These are phyloP conservation scores for Aspergillus aculeatus DNA, from an alignment of 2,329 filamentous ascomycete species.

Conservation along the genomic window DNA sequence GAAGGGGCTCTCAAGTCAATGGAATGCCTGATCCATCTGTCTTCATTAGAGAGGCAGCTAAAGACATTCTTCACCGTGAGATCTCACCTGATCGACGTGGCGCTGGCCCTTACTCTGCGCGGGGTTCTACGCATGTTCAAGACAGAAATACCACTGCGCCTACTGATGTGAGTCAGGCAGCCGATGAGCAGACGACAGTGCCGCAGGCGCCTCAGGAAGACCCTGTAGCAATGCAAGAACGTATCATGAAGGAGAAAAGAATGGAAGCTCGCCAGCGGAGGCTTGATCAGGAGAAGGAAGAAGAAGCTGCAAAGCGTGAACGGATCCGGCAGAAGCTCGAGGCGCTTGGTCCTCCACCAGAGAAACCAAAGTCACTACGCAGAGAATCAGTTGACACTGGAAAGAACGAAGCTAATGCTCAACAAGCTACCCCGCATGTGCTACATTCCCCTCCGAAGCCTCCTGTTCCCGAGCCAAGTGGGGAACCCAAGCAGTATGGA, in stretches of 20 bases:
- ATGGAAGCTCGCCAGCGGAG: slow-evolving; percentile 55
- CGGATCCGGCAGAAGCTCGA: slow-evolving; percentile 58
- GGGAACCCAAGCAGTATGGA: slow-evolving; percentile 59
- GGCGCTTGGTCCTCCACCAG: slow-evolving; percentile 49
- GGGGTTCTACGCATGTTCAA: slow-evolving; percentile 27
- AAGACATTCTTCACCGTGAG: slow-evolving; percentile 23
- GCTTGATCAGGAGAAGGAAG: slow-evolving; percentile 55
- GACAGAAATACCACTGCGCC: slow-evolving; percentile 25
- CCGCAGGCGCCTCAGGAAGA: slow-evolving; percentile 35
- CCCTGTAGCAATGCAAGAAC: slow-evolving; percentile 55
- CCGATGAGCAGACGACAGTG: slow-evolving; percentile 19
- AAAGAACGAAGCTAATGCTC: slow-evolving; percentile 23
- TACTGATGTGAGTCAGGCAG: slow-evolving; percentile 15
- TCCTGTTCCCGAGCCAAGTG: slow-evolving; percentile 56
- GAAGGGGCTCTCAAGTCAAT: slow-evolving; percentile 41
- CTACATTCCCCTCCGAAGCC: slow-evolving; percentile 58
- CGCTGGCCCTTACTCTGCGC: slow-evolving; percentile 31
- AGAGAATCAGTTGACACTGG: slow-evolving; percentile 29
- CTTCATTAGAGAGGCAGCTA: slow-evolving; percentile 27
- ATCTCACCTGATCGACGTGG: slow-evolving; percentile 28
- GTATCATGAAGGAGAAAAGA: slow-evolving; percentile 61
- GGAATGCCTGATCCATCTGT: slow-evolving; percentile 35
- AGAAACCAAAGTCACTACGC: slow-evolving; percentile 32
- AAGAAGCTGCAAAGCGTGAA: slow-evolving; percentile 58
- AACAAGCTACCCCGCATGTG: slow-evolving; percentile 30